Conservation (phyloP, 2,329 filamentous ascomycete genomes). For the Aspergillus brunneoviolaceus region DNA sequence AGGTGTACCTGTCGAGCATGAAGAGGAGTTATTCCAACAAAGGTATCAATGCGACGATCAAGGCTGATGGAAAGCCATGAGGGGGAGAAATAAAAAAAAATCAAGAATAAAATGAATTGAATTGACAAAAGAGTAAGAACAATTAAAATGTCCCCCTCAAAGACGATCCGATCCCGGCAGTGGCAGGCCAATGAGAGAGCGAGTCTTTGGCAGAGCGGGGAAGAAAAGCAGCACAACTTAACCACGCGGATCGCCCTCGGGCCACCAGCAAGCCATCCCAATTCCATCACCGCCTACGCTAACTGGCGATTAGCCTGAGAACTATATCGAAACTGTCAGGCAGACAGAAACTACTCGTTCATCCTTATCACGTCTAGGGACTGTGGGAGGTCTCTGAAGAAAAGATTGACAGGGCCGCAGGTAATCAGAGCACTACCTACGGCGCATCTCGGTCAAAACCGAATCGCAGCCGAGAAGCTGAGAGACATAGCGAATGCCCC, state of each 20-base stretch:
- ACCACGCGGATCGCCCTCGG: neutral
- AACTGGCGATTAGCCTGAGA: neutral
- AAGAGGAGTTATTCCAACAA: neutral
- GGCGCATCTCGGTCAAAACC: neutral
- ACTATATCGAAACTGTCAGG: neutral
- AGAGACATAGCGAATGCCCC: neutral
- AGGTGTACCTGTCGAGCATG: neutral
- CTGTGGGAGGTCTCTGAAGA: neutral
- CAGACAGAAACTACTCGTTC: neutral
- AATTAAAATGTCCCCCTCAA: neutral
- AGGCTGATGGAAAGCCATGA: neutral
- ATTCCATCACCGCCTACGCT: neutral
- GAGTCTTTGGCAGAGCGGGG: neutral
- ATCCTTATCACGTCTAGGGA: too few relatives aligned
- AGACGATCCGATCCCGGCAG: slow-evolving; percentile 8
- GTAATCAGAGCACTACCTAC: neutral
- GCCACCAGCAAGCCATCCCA: neutral
- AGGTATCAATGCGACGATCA: neutral
- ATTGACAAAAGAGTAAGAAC: neutral
- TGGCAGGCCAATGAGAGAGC: neutral
- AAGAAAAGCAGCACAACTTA: neutral
- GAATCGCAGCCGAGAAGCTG: neutral
- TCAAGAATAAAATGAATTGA: neutral
- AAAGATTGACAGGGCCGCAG: neutral
- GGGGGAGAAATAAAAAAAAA: neutral